Evolutionary conservation across 139 green algal species (phyloP).

Genomic region (Chlorella ohadii): DNA sequence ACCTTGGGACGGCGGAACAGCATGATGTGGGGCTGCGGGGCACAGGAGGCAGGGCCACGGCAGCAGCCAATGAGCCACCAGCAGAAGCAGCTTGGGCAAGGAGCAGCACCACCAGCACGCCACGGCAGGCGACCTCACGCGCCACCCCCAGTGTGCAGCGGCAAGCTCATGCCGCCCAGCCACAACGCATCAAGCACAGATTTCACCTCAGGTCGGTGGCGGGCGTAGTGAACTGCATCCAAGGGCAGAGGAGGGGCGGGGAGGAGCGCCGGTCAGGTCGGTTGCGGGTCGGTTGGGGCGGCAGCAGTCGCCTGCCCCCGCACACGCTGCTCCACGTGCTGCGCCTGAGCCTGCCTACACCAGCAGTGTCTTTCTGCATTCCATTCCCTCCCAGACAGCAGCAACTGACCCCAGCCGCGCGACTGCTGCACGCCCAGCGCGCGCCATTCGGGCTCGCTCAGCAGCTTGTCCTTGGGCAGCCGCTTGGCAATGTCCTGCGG

Average conservation of each 20-base stretch:
- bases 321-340: neutral
- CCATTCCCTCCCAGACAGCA: neutral
- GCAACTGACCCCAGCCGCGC: slow-evolving; percentile 81
- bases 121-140: too few species aligned
- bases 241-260: too few species aligned
- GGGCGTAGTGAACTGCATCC: too few species aligned
- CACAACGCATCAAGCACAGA: too few species aligned
- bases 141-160: too few species aligned
- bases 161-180: too few species aligned
- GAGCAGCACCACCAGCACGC: too few species aligned
- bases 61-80: neutral
- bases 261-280: too few species aligned
- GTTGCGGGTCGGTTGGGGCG: too few species aligned
- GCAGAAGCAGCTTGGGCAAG: neutral
- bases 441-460: slow-evolving; percentile 96
- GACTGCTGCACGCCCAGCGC: slow-evolving; percentile 97
- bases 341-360: too few species aligned
- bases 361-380: too few species aligned
- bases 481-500: slow-evolving; percentile 89
- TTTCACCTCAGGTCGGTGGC: too few species aligned
- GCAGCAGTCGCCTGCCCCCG: neutral
- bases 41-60: neutral
- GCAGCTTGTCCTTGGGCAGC: slow-evolving; percentile 90
- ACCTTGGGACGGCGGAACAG: slow-evolving; percentile 84
- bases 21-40: slow-evolving; percentile 28